A percentile compares a stretch with the other conserved stretches of the same genome.
phyloP scores from a whole-genome alignment of 345 rosid species.

The Limnanthes douglasii region DNA sequence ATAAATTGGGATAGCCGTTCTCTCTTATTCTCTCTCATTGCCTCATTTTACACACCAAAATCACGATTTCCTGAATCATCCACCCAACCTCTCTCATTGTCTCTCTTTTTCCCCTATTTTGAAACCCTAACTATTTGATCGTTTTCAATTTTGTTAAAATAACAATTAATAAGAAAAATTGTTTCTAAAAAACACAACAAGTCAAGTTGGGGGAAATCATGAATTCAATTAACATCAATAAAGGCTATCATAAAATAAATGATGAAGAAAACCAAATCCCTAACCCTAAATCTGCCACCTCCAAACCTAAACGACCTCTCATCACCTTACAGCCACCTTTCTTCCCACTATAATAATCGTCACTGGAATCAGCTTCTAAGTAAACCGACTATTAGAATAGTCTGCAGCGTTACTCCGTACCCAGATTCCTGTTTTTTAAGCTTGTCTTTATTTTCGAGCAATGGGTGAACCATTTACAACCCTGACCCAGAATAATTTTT shows the following conservation, averaged over 20 bases:
- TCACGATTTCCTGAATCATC: no score
- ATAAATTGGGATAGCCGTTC: no score
- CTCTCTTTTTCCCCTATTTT: no score
- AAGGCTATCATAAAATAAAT: conserved; percentile 39
- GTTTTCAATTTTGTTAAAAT: no score
- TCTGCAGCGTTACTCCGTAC: conserved; percentile 37
- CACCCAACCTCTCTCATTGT: no score
- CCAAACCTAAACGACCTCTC: conserved; percentile 5
- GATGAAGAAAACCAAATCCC: conserved; percentile 11
- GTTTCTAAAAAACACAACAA: no score
- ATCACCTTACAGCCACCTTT: conserved; percentile 13
- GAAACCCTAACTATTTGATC: no score
- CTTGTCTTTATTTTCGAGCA: conserved; percentile 28
- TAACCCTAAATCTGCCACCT: conserved; percentile 1
- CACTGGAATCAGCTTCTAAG: no score
- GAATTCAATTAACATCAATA: conserved; percentile 29
- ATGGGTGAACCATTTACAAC: conserved; percentile 10
- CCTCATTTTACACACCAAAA: no score
- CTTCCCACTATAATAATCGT: conserved; percentile 14
- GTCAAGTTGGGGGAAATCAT: no score
- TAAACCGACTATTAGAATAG: conserved; percentile 20
- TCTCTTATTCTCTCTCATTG: no score
- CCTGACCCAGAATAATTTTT: conserved; percentile 43
- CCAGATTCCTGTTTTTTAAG: conserved; percentile 32
- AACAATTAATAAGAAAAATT: no score